A percentile compares a stretch with the other conserved stretches of the same genome.
phyloP scores from a whole-genome alignment of 2,329 filamentous ascomycete species.

The Ampelomyces quisqualis region DNA sequence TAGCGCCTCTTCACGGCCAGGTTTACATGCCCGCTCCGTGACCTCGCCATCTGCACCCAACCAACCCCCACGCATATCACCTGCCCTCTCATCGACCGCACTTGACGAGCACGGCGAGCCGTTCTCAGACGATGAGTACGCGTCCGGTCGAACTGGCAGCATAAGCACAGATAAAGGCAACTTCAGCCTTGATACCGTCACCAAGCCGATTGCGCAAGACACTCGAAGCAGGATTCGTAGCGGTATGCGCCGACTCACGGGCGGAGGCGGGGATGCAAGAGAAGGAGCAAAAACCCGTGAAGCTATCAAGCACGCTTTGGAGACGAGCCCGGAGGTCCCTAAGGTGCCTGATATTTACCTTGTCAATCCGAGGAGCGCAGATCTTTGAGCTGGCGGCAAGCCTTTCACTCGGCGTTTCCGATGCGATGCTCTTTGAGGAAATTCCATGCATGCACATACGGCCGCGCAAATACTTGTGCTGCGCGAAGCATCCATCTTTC shows the following conservation, averaged over 20 bases:
- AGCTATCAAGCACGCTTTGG: conserved; percentile 37
- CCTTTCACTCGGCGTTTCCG: too few species aligned
- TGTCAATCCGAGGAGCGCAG: conserved; percentile 40
- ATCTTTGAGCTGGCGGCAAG: too few species aligned
- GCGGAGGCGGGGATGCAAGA: conserved; percentile 50
- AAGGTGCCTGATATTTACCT: conserved; percentile 51
- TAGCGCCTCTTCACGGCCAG: conserved; percentile 54
- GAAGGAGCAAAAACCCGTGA: conserved; percentile 44
- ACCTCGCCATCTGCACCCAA: conserved; percentile 70
- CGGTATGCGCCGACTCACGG: conserved; percentile 64
- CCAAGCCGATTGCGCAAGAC: conserved; percentile 59
- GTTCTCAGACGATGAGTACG: conserved; percentile 74
- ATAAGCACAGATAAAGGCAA: conserved; percentile 26
- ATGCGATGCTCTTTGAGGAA: too few species aligned
- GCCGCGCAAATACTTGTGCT: too few species aligned
- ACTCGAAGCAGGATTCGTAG: conserved; percentile 52
- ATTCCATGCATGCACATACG: too few species aligned
- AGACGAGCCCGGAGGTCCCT: conserved; percentile 51
- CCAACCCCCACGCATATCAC: conserved; percentile 47
- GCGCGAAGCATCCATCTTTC: too few species aligned
- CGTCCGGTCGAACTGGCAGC: conserved; percentile 46
- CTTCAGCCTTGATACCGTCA: conserved; percentile 52
- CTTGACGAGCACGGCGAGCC: conserved; percentile 76
- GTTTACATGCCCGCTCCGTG: conserved; percentile 76
- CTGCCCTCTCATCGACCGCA: conserved; percentile 62